These are phyloP conservation scores for Leccinum angustisporum DNA, from an alignment of 1,284 basidiomycete genomes.

Conservation along the genomic window DNA sequence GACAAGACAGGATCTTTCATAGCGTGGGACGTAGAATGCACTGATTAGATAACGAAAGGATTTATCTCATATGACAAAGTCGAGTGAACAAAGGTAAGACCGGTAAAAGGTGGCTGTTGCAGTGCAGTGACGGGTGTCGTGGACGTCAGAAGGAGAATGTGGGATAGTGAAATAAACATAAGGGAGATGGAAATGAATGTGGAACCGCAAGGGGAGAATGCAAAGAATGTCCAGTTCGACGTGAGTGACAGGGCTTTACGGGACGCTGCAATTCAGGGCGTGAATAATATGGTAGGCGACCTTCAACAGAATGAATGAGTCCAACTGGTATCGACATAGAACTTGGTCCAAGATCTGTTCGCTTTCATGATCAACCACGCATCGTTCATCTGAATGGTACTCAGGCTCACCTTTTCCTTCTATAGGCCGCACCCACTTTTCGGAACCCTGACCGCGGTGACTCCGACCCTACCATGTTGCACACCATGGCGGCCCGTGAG, in stretches of 20 bases:
- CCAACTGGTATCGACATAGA: not conserved
- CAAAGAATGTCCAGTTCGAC: not conserved
- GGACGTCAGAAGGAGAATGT: not conserved
- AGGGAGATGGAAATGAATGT: not conserved
- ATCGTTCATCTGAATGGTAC: not conserved
- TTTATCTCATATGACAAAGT: not conserved
- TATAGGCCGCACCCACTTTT: constrained; percentile 18
- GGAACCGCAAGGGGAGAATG: not conserved
- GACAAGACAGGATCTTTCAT: not conserved
- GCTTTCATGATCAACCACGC: not conserved
- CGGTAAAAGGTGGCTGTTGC: not conserved
- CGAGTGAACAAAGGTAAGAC: not conserved
- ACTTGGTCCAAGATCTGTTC: not conserved
- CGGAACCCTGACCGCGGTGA: constrained; percentile 14
- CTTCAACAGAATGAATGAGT: not conserved
- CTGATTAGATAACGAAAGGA: not conserved
- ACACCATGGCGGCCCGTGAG: constrained; percentile 13
- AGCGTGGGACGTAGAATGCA: not conserved
- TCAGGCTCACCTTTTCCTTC: not conserved
- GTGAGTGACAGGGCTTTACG: not conserved
- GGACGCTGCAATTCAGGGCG: too few species aligned
- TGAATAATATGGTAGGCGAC: too few species aligned
- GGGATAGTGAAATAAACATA: not conserved
- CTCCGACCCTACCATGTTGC: constrained; percentile 2
- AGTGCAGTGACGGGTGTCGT: not conserved